A percentile compares a stretch with the other conserved stretches of the same genome.
Conservation (phyloP, 352 stramenopile species). For the Pythium volutum region DNA sequence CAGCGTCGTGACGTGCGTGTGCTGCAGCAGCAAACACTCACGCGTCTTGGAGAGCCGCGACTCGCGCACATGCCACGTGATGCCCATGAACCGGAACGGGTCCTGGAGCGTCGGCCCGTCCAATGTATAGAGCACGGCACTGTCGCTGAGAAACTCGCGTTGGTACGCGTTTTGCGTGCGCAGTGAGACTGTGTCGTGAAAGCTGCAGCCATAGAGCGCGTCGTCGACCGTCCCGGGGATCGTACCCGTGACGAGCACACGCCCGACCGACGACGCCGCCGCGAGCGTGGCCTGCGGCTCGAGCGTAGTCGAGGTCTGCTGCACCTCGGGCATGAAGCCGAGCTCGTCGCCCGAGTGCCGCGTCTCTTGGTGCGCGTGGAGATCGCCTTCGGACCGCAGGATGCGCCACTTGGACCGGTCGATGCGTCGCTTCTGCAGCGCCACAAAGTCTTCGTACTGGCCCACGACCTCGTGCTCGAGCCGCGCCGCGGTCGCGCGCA, state of each 20-base stretch:
- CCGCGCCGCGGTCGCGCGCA: conserved; percentile 26
- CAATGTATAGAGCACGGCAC: conserved; percentile 27
- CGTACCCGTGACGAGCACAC: conserved; percentile 30
- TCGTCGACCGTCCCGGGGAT: conserved; percentile 48
- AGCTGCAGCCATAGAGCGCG: conserved; percentile 44
- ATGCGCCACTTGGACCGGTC: conserved; percentile 40
- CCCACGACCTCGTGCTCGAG: conserved; percentile 30
- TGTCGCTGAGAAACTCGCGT: conserved; percentile 31
- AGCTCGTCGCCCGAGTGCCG: conserved; percentile 1
- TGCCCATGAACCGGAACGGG: conserved; percentile 34
- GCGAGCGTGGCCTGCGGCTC: conserved; percentile 10
- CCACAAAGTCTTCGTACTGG: conserved; percentile 42
- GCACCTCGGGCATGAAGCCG: conserved; percentile 9
- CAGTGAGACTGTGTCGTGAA: conserved; percentile 39
- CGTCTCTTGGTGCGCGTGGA: conserved; percentile 35
- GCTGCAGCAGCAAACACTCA: conserved; percentile 36
- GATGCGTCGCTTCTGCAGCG: conserved; percentile 23
- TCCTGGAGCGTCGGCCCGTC: conserved; percentile 25
- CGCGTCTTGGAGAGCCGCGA: conserved; percentile 28
- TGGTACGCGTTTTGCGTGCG: conserved; percentile 35
- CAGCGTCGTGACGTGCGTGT: not conserved
- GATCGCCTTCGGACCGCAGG: conserved; percentile 32
- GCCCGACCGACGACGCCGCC: not conserved
- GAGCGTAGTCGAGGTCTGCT: not conserved
- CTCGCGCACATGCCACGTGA: conserved; percentile 25